Base-by-base conservation (phyloP, 2,329 filamentous ascomycete genomes). In the Apiospora rasikravindrae region DNA sequence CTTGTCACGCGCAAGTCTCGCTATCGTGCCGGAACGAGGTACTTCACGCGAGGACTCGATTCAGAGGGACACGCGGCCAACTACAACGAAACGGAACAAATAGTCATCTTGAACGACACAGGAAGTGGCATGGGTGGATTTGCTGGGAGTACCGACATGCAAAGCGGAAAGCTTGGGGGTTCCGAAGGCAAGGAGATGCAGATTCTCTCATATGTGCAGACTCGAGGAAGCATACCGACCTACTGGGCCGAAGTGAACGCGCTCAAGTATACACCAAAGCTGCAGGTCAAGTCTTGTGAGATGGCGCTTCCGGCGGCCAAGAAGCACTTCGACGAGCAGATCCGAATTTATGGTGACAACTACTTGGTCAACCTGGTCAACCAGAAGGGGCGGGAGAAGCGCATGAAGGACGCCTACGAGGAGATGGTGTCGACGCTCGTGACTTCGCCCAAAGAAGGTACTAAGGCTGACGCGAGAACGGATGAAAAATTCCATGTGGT, bases 351-450 rank as follows among this genome's bases (percentile, higher is more conserved):
- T 78, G 96, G 96, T 73, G 96, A 98, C 81, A 98, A 98, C 81
- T 98, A 96, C 83, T 88, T 99, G 72, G 95, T 99, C 82, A 99
- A 99, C 80, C 86, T 99, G 37, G 96, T 99, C 78, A 99, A 99
- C 81, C 94, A 98, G 77, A 97, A 94, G 80, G 97, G 97, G 19
- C 91, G 96, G 71, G 96, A 99, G 84, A 89, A 93, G 82, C 88
- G 89, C 69, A 92, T 99, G 74, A 99, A 99, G 84, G 92, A 93
- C 70, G 95, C 96, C 0, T 99, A 98, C 81, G 96, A 99, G 83
- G 89, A 97, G 80, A 90, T 98, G 86, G 92, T 98, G 70, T 89
- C 94, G 77, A 87, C 90, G 69, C 87, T 98, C 19, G 87, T 95
- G 16, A 90, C 92, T 1, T 88, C 90, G 2, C 90, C 94, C 0